Base-by-base conservation (phyloP, 2,329 filamentous ascomycete species). In the Immersiporthe knoxdaviesiana region DNA sequence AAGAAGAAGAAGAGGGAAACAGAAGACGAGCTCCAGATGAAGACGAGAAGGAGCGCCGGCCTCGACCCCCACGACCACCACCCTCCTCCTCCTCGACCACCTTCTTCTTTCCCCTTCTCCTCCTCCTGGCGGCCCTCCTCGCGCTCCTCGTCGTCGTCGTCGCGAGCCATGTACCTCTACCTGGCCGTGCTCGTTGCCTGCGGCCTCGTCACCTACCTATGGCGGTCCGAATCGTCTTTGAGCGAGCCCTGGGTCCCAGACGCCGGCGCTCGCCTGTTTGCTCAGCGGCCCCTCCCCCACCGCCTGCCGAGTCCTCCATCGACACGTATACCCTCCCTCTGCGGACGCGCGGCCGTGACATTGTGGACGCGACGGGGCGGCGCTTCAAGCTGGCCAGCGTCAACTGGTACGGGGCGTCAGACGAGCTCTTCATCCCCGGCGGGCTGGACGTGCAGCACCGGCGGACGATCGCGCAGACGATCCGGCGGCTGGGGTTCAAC, bases 401-500 rank as follows among this genome's bases (percentile, higher is more conserved):
- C 75, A 92, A 92, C 79, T 92, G 90, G 90, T 92, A 92, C 76
- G 90, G 90, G 44, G 89, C 86, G 3, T 90, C 88, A 75, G 90
- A 92, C 74, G 85, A 90, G 79, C 81, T 87, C 67, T 91, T 89
- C 74, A 84, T 91, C 14, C 84, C 87, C 0, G 87, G 88, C 47
- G 90, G 89, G 0, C 81, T 92, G 52, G 88, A 91, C 72, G 79
- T 89, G 30, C 84, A 85, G 74, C 88, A 91, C 78, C 87, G 90
- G 50, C 81, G 80, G 68, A 81, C 83, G 27, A 91, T 92, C 72
- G 88, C 89, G 4, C 75, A 79, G 71, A 86, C 85, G 21, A 90
- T 92, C 76, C 84, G 85, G 66, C 76, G 76, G 12, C 80, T 92
- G 67, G 90, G 90, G 18, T 92, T 92, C 83, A 92, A 92, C 80